Base-by-base conservation (phyloP, 345 rosid species). In the Excoecaria agallocha region DNA sequence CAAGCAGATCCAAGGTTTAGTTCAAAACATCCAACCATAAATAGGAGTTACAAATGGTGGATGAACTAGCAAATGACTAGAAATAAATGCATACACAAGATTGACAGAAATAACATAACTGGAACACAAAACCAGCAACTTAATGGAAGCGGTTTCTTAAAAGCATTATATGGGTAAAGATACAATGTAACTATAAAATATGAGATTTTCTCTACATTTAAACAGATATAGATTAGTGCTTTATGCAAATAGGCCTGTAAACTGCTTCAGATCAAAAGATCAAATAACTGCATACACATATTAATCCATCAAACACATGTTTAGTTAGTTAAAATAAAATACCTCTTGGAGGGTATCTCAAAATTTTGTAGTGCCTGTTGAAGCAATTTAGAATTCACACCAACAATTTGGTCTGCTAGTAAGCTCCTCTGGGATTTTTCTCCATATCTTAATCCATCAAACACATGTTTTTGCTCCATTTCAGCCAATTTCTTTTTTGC, bases 401-500 rank as follows among this genome's bases (percentile, higher is more conserved):
- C 74, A 61, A 90, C 74, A 77, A 92, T 94, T 80, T 90, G 85
- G 74, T 87, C 85, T 51, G 96, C 88, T 59, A 94, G 92, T 63
- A 87, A 75, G 76, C 78, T 88, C 68, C 82, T 84, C 79, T 94
- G 87, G 61, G 87, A 79, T 79, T 92, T 94, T 68, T 87, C 93
- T 49, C 97, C 97, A 75, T 81, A 86, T 78, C 88, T 81, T 46
- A 92, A 80, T 64, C 97, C 98, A 83, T 89, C 84, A 83, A 94
- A 88, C 72, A 94, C 91, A 78, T 94, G 98, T 46, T 92, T 87
- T 43, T 92, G 97, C 78, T 87, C 94, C 92, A 92, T 55, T 75
- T 94, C 97, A 85, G 57, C 45, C 35, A 94, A 79, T 83, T 89
- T 92, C 87, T 90, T 94, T 80, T 94, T 94, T 49, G 97, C 92